Evolutionary conservation across 805 yeast species (phyloP), one percentile per base, ranked within the genome.

Genomic region (Jamesozyma gamospora): DNA sequence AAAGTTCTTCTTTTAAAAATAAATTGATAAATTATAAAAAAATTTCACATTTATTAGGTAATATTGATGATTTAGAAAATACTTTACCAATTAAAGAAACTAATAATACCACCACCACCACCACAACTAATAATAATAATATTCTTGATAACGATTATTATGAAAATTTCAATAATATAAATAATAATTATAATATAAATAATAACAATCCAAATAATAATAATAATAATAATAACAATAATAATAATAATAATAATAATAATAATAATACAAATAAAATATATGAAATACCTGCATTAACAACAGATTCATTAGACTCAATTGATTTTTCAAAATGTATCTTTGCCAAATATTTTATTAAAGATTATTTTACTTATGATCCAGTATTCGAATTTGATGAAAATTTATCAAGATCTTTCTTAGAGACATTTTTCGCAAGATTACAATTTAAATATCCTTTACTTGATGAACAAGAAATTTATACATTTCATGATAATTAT

Each of bases 381-480:
- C 80, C 81, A 1, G 71, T 70, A 3, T 67, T 68, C 41, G 73
- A 72, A 39, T 64, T 75, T 39, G 78, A 75, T 46, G 69, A 66
- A 37, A 61, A 64, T 28, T 50, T 72, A 19, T 66, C 78, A 1
- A 64, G 72, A 42, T 70, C 72, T 21, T 66, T 75, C 29, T 49
- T 75, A 32, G 76, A 72, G 39, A 70, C 71, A 16, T 74, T 71
- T 50, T 75, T 75, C 50, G 65, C 74, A 12, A 58, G 76, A 37
- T 52, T 75, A 27, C 80, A 75, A 46, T 71, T 71, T 52, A 74
- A 74, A 45, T 74, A 74, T 46, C 81, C 81, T 0, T 44, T 75
- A n/a, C 51, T 75, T 26, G 72, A 71, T 47, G 79, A 75, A 50
- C 61, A 63, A 19, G 79, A 73, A 37, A 67, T 75, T 13, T 60